These are phyloP conservation scores for Cymbopogon flexuosus DNA, from an alignment of 202 grass and related monocot genomes.

Conservation along the genomic window DNA sequence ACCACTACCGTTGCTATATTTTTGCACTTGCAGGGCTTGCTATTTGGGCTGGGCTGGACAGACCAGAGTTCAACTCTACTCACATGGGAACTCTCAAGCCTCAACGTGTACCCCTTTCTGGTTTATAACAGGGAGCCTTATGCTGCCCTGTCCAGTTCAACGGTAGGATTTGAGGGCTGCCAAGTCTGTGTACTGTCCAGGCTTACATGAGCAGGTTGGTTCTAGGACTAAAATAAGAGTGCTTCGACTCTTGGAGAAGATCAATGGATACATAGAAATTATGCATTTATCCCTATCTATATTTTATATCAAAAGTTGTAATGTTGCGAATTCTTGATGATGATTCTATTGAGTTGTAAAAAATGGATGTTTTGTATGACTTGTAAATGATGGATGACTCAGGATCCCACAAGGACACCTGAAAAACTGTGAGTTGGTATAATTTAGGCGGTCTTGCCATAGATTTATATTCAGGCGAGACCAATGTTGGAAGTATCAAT, in stretches of 20 bases:
- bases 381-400: neutral
- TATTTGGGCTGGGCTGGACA: neutral
- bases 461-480: neutral
- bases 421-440: neutral
- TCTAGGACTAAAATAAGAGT: neutral
- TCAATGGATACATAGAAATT: neutral
- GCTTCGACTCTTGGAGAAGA: neutral
- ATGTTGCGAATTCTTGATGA: neutral
- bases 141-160: neutral
- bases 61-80: neutral
- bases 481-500: neutral
- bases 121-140: neutral
- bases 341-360: neutral
- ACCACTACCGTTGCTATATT: neutral
- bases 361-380: neutral
- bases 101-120: neutral
- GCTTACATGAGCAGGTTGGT: neutral
- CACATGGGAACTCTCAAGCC: neutral
- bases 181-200: neutral
- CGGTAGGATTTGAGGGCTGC: neutral
- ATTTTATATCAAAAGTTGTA: neutral
- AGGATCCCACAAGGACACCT: neutral
- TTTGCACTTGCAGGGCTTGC: neutral
- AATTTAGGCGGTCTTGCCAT: neutral
- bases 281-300: neutral